Percentiles rank a stretch among this genome's conserved stretches.
Evolutionary conservation across 202 grass and related monocot species (phyloP).

Genomic region (Panicum virgatum): DNA sequence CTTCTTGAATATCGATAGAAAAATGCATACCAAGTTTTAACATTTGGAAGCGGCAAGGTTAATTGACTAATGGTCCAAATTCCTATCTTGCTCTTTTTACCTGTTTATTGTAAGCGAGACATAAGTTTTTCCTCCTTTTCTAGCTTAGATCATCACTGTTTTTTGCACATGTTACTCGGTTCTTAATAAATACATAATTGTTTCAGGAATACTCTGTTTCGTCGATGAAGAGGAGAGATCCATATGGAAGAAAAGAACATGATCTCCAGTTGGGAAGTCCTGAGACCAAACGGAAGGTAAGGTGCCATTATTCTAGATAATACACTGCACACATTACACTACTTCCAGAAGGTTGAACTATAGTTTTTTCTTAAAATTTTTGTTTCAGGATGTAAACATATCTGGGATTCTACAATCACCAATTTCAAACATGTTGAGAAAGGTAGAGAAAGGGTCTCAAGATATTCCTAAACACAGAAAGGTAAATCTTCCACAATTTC

Average conservation of each 20-base stretch:
- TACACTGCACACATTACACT: background rate
- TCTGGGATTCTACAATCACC: conserved; percentile 72
- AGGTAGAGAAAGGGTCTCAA: conserved; percentile 63
- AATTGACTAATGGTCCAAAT: conserved; percentile 23
- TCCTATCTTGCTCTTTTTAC: background rate
- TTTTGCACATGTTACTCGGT: background rate
- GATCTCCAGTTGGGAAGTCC: conserved; percentile 63
- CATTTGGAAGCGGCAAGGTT: conserved; percentile 21
- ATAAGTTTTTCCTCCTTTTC: conserved; percentile 28
- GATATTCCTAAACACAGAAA: conserved; percentile 83
- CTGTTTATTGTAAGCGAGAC: conserved; percentile 21
- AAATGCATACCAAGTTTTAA: conserved; percentile 10
- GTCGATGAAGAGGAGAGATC: conserved; percentile 74
- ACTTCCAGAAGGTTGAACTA: conserved; percentile 20
- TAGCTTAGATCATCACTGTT: conserved; percentile 8
- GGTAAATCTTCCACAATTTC: conserved; percentile 38
- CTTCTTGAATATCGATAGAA: conserved; percentile 19
- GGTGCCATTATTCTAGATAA: conserved; percentile 14
- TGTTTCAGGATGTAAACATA: conserved; percentile 71
- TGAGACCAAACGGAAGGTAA: conserved; percentile 83
- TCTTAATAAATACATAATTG: conserved; percentile 16
- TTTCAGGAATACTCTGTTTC: conserved; percentile 77
- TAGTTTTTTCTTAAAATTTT: conserved; percentile 19
- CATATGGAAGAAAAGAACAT: conserved; percentile 73
- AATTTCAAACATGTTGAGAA: conserved; percentile 73